Evolutionary conservation across 805 yeast genomes (phyloP), one percentile per base, ranked within the genome.

Genomic region (Cyberlindnera americana): DNA sequence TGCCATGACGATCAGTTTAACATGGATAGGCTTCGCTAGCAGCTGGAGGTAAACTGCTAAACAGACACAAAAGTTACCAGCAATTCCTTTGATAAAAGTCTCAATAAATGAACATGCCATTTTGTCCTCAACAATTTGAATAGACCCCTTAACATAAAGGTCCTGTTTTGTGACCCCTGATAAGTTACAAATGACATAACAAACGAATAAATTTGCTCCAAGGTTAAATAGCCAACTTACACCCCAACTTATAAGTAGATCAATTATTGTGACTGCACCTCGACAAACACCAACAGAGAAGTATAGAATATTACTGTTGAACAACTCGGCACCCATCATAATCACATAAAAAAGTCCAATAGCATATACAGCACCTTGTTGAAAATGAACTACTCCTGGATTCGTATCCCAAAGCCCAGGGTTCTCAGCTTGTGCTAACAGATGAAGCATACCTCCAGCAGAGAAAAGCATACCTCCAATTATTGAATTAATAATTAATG

Each of bases 21-120:
- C 95, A 54, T 86, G 95, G 9, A 81, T 54, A 0, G 95, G 95
- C 54, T 81, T 83, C 6, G 83, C 84, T 79, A 85, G 74, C 29
- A 86, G 64, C 55, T 85, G 95, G 33, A 85, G 61, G 60, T 83
- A 85, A 8, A 84, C 78, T 2, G 89, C 95, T 21, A 85, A 61
- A 39, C 82, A 75, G 19, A 86, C 95, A 51, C 70, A 81, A 54
- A 84, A 85, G 59, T 86, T 86, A 23, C 93, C 89, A 1, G 83
- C 88, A 26, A 83, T 70, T 8, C 77, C 86, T 52, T 76, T 81
- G n/a, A 86, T 46, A 35, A 86, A 70, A 1, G 82, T 81, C 52
- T 84, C 70, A 40, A 75, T 72, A 54, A 85, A 85, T 1, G 77
- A 48, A 37, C 52, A 69, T 0, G 63, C 47, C 37, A 76, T 73